Evolutionary conservation across 2,329 filamentous ascomycete species (phyloP).

Genomic region (Alternaria gaisen): DNA sequence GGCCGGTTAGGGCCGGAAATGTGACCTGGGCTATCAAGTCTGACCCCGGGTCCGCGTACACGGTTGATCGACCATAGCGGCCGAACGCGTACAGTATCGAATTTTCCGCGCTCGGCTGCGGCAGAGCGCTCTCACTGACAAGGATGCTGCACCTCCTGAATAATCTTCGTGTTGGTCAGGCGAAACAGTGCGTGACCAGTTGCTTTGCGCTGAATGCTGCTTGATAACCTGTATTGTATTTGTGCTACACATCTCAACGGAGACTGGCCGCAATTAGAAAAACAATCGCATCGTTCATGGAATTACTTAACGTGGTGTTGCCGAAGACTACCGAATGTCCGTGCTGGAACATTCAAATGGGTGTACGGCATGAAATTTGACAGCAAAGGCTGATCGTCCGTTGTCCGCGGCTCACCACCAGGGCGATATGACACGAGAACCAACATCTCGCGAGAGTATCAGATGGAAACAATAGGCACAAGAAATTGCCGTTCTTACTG

Average conservation of each 20-base stretch:
- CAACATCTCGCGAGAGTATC: slow-evolving; percentile 41
- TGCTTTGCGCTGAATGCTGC: slow-evolving; percentile 15
- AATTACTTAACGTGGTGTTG: slow-evolving; percentile 28
- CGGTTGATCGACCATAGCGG: slow-evolving; percentile 44
- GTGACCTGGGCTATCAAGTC: slow-evolving; percentile 28
- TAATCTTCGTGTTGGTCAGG: slow-evolving; percentile 20
- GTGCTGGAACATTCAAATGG: slow-evolving; percentile 41
- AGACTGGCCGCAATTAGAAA: slow-evolving; percentile 31
- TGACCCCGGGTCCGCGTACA: slow-evolving; percentile 25
- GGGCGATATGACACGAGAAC: slow-evolving; percentile 44
- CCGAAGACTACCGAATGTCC: slow-evolving; percentile 41
- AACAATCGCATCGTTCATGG: slow-evolving; percentile 31
- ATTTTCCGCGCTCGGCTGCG: slow-evolving; percentile 30
- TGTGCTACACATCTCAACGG: slow-evolving; percentile 36
- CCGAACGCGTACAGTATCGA: slow-evolving; percentile 27
- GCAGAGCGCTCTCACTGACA: slow-evolving; percentile 17
- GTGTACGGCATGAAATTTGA: slow-evolving; percentile 41
- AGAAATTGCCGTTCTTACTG: slow-evolving; percentile 40
- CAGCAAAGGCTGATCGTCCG: slow-evolving; percentile 37
- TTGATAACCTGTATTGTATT: slow-evolving; percentile 29
- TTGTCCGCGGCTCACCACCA: slow-evolving; percentile 34
- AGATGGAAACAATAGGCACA: slow-evolving; percentile 38
- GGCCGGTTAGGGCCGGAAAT: slow-evolving; percentile 43
- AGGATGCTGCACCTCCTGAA: slow-evolving; percentile 23
- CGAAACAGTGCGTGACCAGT: slow-evolving; percentile 18